Evolutionary conservation across 805 yeast genomes (phyloP), one percentile per base, ranked within the genome.

Genomic region (Metschnikowia koreensis): DNA sequence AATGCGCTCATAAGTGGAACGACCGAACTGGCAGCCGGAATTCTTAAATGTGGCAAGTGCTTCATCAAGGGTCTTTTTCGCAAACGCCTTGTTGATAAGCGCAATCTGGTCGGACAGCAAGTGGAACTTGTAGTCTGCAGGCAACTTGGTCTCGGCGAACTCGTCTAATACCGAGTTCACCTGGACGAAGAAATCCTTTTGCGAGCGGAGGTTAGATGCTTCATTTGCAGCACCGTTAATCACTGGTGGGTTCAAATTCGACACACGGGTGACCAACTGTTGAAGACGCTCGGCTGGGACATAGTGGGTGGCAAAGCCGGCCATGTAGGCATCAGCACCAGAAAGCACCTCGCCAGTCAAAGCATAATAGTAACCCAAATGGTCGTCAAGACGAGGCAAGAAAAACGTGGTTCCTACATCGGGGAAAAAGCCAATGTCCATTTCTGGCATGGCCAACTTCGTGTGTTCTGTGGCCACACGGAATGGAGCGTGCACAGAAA

Each of bases 371-470:
- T 86, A 81, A 44, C 98, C 97, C 54, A 92, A 72, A 60, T 89
- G 83, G 47, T 89, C 89, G 61, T 89, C 91, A 54, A 90, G 70
- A 57, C 87, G 81, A 34, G 96, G 91, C 60, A 94, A 74, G 70
- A 91, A 92, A 71, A 89, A 93, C 10, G 96, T 83, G 37, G 96
- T 86, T 41, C 97, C 99, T 11, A 94, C 98, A 68, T 94, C 99
- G 17, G 96, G 96, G 71, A 89, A 88, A 69, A 90, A 89, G 1
- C 99, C 99, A 67, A 94, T 94, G 63, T 89, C 91, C 78, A 96
- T 87, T 71, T 94, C 98, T 8, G 99, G 98, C 99, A 94, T 94
- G 55, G 98, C 97, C 73, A 91, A 81, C 66, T 85, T 80, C 10
- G 98, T 92, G 61, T 81, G 80, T 62, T 93, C 97, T 40, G 97